Evolutionary conservation across 345 rosid genomes (phyloP), one percentile per base, ranked within the genome.

Genomic region (Turritis glabra): DNA sequence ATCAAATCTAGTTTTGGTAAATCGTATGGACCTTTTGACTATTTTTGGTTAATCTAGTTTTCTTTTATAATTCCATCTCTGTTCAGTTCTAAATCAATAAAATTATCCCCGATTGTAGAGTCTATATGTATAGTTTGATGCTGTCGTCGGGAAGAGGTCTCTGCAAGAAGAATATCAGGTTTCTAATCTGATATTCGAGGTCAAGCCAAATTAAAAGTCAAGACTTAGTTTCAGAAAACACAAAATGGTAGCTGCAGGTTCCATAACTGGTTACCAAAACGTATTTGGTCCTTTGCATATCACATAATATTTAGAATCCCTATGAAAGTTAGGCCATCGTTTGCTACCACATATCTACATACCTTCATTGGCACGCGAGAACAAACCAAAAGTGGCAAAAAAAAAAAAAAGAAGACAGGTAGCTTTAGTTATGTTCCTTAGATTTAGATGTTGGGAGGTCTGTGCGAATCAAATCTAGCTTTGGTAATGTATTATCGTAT

Each of bases 261-360:
- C n/a, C n/a, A n/a, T n/a, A n/a, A n/a, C n/a, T n/a, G n/a, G n/a
- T n/a, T n/a, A n/a, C 21, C 2, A 0, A 55, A 55, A 17, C 8
- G 5, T 29, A 55, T 55, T 30, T 29, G 8, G 14, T 29, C 38
- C n/a, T 55, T 29, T 5, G 23, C 8, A 19, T 55, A n/a, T 30
- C 17, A 55, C 40, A 30, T 8, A 1, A 17, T 29, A n/a, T 30
- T 55, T 55, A 55, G 60, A 55, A 29, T n/a, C 23, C 13, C 23
- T 29, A 17, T 30, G 60, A 55, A 19, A 58, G 29, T 37, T 33
- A 71, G 60, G 38, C 51, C 59, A 25, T 48, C 21, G 12, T 21
- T 37, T 60, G 32, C 69, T 10, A 72, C 57, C 26, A 44, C 55
- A 63, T 29, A 64, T 53, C 18, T 26, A 56, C 66, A n/a, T n/a